A percentile compares a stretch with the other conserved stretches of the same genome.
Evolutionary conservation across 768 basidiomycete species (phyloP).

Genomic region (Termitomyces sp.): DNA sequence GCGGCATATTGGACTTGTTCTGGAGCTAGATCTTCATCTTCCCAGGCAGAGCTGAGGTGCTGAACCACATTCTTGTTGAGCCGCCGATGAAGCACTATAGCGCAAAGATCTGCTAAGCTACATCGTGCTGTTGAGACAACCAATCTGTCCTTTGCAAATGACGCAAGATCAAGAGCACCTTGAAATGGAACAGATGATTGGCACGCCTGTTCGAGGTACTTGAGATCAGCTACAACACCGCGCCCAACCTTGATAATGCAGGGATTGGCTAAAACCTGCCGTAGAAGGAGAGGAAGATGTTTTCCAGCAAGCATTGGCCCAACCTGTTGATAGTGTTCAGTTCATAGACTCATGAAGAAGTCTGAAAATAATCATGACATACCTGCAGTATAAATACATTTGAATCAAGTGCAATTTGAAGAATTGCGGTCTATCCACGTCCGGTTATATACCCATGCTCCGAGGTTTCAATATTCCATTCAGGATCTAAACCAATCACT

Average conservation of each 20-base stretch:
- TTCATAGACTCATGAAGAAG: too few species aligned
- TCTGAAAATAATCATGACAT: too few species aligned
- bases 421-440: too few species aligned
- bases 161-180: constrained; percentile 25
- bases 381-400: too few species aligned
- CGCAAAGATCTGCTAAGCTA: constrained; percentile 27
- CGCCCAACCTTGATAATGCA: constrained; percentile 53
- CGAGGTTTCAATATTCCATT: too few species aligned
- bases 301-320: too few species aligned
- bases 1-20: constrained; percentile 20
- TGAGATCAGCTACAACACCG: constrained; percentile 1
- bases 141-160: constrained; percentile 22
- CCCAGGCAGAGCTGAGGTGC: constrained; percentile 18
- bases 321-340: too few species aligned
- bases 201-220: background rate
- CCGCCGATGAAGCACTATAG: constrained; percentile 18
- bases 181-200: constrained; percentile 14
- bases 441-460: too few species aligned
- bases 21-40: constrained; percentile 8
- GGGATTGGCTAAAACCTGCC: constrained; percentile 74
- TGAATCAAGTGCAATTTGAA: too few species aligned
- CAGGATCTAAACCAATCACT: too few species aligned
- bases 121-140: constrained; percentile 14
- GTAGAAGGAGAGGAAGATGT: too few species aligned
- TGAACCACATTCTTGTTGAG: constrained; percentile 19